phyloP scores from a whole-genome alignment of 208 protist genomes.

The Trypanosoma scelopori region DNA sequence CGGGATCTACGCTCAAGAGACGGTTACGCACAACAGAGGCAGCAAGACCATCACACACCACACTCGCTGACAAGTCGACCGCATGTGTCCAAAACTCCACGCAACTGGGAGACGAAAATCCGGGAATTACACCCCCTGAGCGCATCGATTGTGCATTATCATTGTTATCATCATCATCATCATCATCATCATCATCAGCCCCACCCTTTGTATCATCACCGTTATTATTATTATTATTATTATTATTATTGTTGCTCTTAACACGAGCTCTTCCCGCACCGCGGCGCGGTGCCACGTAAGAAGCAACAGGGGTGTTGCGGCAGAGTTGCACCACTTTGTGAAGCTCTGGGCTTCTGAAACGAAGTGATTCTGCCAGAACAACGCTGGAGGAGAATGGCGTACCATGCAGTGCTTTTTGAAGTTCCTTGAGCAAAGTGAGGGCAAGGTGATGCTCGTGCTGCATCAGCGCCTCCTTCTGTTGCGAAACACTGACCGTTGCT shows the following conservation, averaged over 20 bases:
- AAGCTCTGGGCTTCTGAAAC: constrained; percentile 50
- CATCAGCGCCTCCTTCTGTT: constrained; percentile 49
- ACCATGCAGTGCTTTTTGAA: constrained; percentile 52
- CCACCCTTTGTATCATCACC: too few relatives aligned
- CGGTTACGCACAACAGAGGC: constrained; percentile 54
- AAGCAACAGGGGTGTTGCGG: constrained; percentile 16
- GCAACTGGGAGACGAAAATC: constrained; percentile 51
- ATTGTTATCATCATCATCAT: constrained; percentile 16
- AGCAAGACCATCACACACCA: constrained; percentile 55
- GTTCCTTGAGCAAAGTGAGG: constrained; percentile 38
- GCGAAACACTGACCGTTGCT: constrained; percentile 51
- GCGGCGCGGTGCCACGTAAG: constrained; percentile 2
- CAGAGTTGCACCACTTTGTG: constrained; percentile 46
- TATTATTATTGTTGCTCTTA: not conserved
- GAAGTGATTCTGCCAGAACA: constrained; percentile 52
- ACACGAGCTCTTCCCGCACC: not conserved
- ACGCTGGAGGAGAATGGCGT: constrained; percentile 44
- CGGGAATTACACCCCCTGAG: constrained; percentile 20
- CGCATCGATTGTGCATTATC: constrained; percentile 9
- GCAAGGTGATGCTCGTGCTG: constrained; percentile 39
- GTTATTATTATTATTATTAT: not conserved
- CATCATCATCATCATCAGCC: constrained; percentile 1
- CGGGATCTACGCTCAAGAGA: constrained; percentile 25
- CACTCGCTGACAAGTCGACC: constrained; percentile 33
- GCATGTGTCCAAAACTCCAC: constrained; percentile 85